Evolutionary conservation across 768 basidiomycete species (phyloP), one percentile per base, ranked within the genome.

Genomic region (Stropharia rugosoannulata): DNA sequence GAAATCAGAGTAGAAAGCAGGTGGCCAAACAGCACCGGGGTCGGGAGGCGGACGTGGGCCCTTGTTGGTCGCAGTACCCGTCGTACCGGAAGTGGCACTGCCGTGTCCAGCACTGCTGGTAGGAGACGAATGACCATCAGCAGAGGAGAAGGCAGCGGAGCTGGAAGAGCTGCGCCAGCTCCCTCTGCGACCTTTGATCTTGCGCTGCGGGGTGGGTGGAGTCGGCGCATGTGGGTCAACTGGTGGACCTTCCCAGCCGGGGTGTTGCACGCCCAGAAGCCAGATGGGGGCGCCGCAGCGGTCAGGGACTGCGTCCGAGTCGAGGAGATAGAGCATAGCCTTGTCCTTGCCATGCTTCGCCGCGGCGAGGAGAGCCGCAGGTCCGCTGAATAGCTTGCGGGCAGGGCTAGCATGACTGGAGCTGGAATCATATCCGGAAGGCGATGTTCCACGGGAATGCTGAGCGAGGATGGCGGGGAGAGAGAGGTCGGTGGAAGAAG

Each of bases 321-420:
- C 95, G 58, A 96, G 79, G n/a, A 98, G 76, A 72, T 94, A 92
- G 43, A 93, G 80, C 77, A 94, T 84, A 2, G 89, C 91, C 68
- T 89, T 90, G 74, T 91, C 90, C 48, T 87, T 88, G 40, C 89
- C 85, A 62, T 87, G 83, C 63, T 84, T 86, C 2, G 86, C 87
- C 0, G 86, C 87, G 1, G 83, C 80, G 47, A 91, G 75, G 11
- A 91, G 74, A 0, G 85, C 78, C 15, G 68, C 64, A 15, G 72
- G 63, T 2, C 65, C 63, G 39, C 66, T 70, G 40, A 62, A 32
- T 56, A 54, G 68, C 72, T 7, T n/a, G 70, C 3, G 57, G 27
- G 13, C 47, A 29, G 9, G 51, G 12, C 15, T 7, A 4, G 67
- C 2, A 64, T 66, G 32, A 39, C 38, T 51, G 42, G 18, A 54